phyloP scores from a whole-genome alignment of 108 stramenopile genomes.

The Asterionellopsis glacialis region DNA sequence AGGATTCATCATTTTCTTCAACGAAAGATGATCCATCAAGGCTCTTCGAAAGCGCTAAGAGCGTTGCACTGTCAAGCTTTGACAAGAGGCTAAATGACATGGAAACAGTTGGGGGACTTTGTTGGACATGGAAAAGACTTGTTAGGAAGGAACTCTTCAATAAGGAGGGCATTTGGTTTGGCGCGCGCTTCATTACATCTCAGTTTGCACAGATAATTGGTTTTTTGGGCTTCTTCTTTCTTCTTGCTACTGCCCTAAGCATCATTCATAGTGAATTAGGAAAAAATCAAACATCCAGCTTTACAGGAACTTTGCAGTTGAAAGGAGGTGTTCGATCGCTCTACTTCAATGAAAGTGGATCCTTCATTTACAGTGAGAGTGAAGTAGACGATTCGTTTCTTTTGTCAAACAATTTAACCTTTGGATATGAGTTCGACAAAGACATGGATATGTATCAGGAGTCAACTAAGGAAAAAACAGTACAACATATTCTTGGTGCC shows the following conservation, averaged over 20 bases:
- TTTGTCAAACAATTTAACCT: background rate
- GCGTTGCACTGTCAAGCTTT: too few species aligned
- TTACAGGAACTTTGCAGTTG: too few species aligned
- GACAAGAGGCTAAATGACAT: too few species aligned
- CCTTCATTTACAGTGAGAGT: background rate
- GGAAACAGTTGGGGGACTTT: too few species aligned
- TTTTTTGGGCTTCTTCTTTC: too few species aligned
- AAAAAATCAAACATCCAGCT: too few species aligned
- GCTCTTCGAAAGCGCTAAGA: too few species aligned
- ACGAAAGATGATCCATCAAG: too few species aligned
- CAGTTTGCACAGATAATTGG: constrained; percentile 17
- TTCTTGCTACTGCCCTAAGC: too few species aligned
- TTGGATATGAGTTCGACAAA: constrained; percentile 1
- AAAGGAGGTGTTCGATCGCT: background rate
- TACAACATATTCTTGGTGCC: background rate
- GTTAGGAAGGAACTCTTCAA: too few species aligned
- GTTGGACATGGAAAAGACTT: too few species aligned
- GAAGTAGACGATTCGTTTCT: background rate
- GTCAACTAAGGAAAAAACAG: background rate
- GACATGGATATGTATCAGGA: background rate
- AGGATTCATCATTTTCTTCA: constrained; percentile 3
- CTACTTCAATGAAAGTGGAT: constrained; percentile 4
- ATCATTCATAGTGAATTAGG: too few species aligned
- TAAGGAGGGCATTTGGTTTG: constrained; percentile 30
- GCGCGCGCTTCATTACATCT: constrained; percentile 27